Evolutionary conservation across 768 basidiomycete genomes (phyloP).

Genomic region (Mrakia gelida): DNA sequence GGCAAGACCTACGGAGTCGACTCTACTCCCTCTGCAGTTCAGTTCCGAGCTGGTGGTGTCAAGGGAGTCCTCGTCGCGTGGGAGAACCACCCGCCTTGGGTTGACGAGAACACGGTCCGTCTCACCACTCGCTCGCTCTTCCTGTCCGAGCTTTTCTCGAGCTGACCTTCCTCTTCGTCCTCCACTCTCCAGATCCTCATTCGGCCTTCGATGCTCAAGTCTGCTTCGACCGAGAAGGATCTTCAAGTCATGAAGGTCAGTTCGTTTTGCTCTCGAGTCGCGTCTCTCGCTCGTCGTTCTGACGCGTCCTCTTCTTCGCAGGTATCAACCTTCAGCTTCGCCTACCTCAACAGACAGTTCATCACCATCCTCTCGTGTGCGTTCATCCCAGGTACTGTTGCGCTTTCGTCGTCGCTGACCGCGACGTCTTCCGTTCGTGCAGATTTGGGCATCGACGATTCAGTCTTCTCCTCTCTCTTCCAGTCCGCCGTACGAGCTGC

Average conservation of each 20-base stretch:
- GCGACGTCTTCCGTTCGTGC: no score
- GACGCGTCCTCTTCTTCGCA: constrained; percentile 12
- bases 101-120: constrained; percentile 17
- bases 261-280: neutral
- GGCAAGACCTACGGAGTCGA: constrained; percentile 38
- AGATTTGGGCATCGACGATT: constrained; percentile 37
- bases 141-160: no score
- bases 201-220: constrained; percentile 41
- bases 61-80: constrained; percentile 40
- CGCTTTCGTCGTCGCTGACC: no score
- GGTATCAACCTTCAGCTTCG: constrained; percentile 41
- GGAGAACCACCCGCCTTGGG: constrained; percentile 4
- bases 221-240: constrained; percentile 36
- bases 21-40: constrained; percentile 40
- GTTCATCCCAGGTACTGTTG: no score
- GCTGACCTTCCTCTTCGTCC: no score
- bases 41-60: constrained; percentile 43
- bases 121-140: no score
- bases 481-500: constrained; percentile 35
- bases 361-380: constrained; percentile 40
- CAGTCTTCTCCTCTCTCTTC: constrained; percentile 41
- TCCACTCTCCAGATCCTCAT: constrained; percentile 36
- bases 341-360: constrained; percentile 44
- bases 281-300: neutral
- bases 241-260: constrained; percentile 43